These are phyloP conservation scores for Aspergillus ibericus DNA, from an alignment of 2,329 filamentous ascomycete genomes.

Conservation along the genomic window DNA sequence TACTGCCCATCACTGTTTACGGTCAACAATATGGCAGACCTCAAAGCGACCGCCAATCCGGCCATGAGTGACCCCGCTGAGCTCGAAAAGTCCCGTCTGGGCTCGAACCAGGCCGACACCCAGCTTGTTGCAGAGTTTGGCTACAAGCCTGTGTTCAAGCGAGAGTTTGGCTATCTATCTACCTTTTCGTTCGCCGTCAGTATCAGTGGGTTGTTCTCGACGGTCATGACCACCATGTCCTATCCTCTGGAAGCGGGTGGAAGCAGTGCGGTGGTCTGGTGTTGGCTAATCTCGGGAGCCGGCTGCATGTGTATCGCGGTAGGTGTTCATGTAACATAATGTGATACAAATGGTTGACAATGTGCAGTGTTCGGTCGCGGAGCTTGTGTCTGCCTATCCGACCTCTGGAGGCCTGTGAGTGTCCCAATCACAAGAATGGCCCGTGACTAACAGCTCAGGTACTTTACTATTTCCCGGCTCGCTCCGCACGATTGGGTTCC, in stretches of 20 bases:
- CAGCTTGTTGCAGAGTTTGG: conserved; percentile 2
- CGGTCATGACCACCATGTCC: conserved; percentile 4
- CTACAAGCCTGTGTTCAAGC: conserved; percentile 5
- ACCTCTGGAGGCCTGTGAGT: conserved; percentile 2
- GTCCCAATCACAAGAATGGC: background rate
- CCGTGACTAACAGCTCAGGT: background rate
- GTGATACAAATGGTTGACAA: background rate
- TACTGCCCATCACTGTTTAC: background rate
- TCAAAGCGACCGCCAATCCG: background rate
- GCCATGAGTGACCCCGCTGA: background rate
- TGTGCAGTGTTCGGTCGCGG: conserved; percentile 2
- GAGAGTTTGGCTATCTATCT: conserved; percentile 1
- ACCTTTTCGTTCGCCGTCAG: conserved; percentile 7
- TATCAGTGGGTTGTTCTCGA: conserved; percentile 1
- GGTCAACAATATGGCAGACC: background rate
- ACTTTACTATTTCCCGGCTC: background rate
- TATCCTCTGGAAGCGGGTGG: conserved; percentile 4
- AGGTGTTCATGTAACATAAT: background rate
- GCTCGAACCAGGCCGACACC: background rate
- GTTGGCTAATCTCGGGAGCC: conserved; percentile 1
- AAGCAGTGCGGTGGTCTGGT: conserved; percentile 5
- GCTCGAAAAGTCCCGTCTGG: background rate
- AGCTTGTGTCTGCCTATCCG: background rate
- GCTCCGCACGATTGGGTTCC: background rate
- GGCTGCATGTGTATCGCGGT: conserved; percentile 7